Conservation (phyloP, 305 asterid species). For the Caryopteris hybrid region DNA sequence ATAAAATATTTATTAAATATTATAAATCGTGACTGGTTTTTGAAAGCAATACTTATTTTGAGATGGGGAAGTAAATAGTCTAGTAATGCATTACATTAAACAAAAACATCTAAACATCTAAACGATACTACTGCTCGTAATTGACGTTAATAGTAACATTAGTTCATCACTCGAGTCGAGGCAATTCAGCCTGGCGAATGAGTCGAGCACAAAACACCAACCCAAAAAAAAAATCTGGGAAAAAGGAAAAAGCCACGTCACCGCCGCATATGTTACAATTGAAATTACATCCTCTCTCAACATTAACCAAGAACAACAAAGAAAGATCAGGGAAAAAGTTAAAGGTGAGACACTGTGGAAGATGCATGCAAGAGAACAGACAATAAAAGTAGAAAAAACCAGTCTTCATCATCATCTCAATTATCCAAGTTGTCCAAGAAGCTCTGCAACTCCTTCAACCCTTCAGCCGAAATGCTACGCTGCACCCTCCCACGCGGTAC, state of each 20-base stretch:
- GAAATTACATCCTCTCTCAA: slow-evolving; percentile 53
- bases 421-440: slow-evolving; percentile 65
- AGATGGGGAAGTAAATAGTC: no score
- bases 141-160: not conserved
- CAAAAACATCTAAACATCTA: no score
- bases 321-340: slow-evolving; percentile 8
- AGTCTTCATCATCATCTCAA: slow-evolving; percentile 37
- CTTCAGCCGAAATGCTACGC: slow-evolving; percentile 91
- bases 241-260: not conserved
- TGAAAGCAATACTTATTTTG: no score
- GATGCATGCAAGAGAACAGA: not conserved
- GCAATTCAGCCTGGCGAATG: not conserved
- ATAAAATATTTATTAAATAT: no score
- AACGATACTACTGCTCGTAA: not conserved
- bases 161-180: not conserved
- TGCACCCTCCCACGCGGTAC: slow-evolving; percentile 81
- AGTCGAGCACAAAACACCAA: slow-evolving; percentile 3
- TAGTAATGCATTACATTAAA: no score
- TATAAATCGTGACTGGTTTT: no score
- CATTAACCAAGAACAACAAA: slow-evolving; percentile 28
- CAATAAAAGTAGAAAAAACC: not conserved
- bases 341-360: slow-evolving; percentile 12
- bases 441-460: slow-evolving; percentile 80
- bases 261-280: slow-evolving; percentile 89
- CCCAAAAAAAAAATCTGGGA: not conserved